phyloP scores from a whole-genome alignment of 305 asterid species.

The Fraxinus xanthoxyloides region DNA sequence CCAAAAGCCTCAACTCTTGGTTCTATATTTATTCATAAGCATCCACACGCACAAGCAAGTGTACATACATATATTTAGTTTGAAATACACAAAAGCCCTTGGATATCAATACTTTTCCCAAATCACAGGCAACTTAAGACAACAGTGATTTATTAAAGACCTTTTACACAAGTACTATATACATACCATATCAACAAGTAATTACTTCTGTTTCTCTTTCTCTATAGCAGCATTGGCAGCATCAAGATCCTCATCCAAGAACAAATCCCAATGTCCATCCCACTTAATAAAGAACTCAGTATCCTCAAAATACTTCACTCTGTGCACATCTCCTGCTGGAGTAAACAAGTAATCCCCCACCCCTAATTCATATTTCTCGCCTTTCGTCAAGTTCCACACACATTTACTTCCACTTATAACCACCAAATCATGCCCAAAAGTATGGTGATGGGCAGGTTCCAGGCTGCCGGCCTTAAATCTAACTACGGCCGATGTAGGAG shows the following conservation, averaged over 20 bases:
- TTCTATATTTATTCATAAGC: not conserved
- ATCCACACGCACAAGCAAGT: not conserved
- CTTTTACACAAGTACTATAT: not conserved
- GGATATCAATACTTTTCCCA: not conserved
- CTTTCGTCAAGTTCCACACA: conserved; percentile 79
- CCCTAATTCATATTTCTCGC: conserved; percentile 53
- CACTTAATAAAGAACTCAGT: conserved; percentile 88
- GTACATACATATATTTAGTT: not conserved
- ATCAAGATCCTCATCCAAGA: conserved; percentile 71
- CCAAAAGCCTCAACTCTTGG: not conserved
- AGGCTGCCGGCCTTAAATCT: conserved; percentile 74
- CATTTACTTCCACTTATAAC: conserved; percentile 63
- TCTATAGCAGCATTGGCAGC: conserved; percentile 66
- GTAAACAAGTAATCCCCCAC: conserved; percentile 76
- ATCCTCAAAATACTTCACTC: conserved; percentile 69
- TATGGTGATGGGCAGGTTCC: conserved; percentile 89
- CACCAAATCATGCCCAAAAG: conserved; percentile 79
- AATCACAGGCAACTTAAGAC: not conserved
- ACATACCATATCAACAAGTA: not conserved
- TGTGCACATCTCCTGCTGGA: conserved; percentile 77
- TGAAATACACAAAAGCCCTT: not conserved
- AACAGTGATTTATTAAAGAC: not conserved
- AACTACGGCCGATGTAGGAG: conserved; percentile 87
- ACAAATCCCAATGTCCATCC: conserved; percentile 88
- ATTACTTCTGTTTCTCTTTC: conserved; percentile 20